Conservation (phyloP, 2,329 filamentous ascomycete genomes). For the Paraphaeosphaeria minitans region DNA sequence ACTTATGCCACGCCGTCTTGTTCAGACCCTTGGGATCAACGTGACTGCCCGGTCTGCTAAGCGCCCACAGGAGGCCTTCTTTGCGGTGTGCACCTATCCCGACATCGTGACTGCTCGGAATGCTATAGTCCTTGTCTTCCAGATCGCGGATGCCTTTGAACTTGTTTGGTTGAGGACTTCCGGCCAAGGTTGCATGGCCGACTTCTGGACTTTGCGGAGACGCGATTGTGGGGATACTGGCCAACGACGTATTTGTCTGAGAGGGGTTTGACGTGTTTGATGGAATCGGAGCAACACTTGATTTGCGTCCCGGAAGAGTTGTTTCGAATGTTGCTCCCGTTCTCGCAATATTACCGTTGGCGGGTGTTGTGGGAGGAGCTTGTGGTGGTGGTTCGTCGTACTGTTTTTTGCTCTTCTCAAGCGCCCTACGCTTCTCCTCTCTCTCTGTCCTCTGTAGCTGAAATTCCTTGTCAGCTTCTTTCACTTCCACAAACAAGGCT, state of each 20-base stretch:
- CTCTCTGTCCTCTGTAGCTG: constrained; percentile 93
- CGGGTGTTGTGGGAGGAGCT: constrained; percentile 26
- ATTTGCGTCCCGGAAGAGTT: constrained; percentile 37
- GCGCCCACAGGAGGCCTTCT: constrained; percentile 91
- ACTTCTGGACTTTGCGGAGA: constrained; percentile 39
- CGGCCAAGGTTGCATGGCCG: constrained; percentile 29
- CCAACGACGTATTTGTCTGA: constrained; percentile 26
- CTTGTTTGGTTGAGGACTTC: constrained; percentile 55
- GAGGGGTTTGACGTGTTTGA: constrained; percentile 43
- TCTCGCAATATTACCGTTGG: constrained; percentile 29
- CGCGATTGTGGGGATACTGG: constrained; percentile 29
- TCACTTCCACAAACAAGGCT: constrained; percentile 85
- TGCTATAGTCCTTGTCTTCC: constrained; percentile 73
- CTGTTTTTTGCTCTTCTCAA: constrained; percentile 80
- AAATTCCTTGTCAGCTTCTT: constrained; percentile 93
- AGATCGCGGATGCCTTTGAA: constrained; percentile 94
- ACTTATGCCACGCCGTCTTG: constrained; percentile 99
- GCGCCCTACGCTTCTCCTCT: constrained; percentile 86
- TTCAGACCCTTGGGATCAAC: constrained; percentile 94
- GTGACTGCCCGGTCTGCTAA: constrained; percentile 90
- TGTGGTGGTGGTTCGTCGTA: constrained; percentile 40
- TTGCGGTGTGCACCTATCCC: constrained; percentile 73
- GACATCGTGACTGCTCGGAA: constrained; percentile 51
- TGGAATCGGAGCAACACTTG: constrained; percentile 41
- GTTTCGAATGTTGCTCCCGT: constrained; percentile 29